Evolutionary conservation across 805 yeast genomes (phyloP), one percentile per base, ranked within the genome.

Genomic region (Candida quercuum): DNA sequence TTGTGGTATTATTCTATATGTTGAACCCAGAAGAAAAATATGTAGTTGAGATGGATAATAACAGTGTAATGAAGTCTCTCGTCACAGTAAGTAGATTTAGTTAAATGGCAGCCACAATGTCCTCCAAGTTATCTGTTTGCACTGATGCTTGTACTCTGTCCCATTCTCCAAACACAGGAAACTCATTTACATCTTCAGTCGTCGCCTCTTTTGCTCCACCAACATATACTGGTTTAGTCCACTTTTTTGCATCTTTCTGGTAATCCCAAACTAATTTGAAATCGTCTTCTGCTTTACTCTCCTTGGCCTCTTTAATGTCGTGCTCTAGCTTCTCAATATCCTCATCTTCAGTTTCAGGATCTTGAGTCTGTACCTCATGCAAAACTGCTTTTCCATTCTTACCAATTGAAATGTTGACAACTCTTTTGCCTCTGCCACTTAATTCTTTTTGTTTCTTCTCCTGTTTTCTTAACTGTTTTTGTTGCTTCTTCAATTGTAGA

Each of bases 401-500:
- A 5, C 69, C 69, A 17, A 93, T 78, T 15, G 81, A 77, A 71
- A 93, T 80, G 47, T 84, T 86, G 33, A 93, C 67, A 2, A 84
- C 83, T 40, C 73, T 76, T 42, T 76, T 76, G 4, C 91, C 89
- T 32, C 87, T 71, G 0, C 96, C 97, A 1, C 72, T 56, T 27
- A 87, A 64, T 23, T 72, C 74, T 35, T 64, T 64, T 30, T 78
- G 81, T 26, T 67, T 59, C 32, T 74, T 76, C 40, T 84, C 84
- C 52, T 76, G 70, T 42, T 76, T 78, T 10, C 89, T 67, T 40
- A 79, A 56, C 42, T 76, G 80, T 41, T 81, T 73, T 52, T 93
- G 98, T 56, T 89, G 97, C 47, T 78, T 78, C 57, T 88, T 87
- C 49, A 93, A 64, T 55, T 86, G 87, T 40, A 87, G 65, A 0